A percentile compares a stretch with the other conserved stretches of the same genome.
These are phyloP conservation scores for Tympanopsis confertula DNA, from an alignment of 2,329 filamentous ascomycete species.

Conservation along the genomic window DNA sequence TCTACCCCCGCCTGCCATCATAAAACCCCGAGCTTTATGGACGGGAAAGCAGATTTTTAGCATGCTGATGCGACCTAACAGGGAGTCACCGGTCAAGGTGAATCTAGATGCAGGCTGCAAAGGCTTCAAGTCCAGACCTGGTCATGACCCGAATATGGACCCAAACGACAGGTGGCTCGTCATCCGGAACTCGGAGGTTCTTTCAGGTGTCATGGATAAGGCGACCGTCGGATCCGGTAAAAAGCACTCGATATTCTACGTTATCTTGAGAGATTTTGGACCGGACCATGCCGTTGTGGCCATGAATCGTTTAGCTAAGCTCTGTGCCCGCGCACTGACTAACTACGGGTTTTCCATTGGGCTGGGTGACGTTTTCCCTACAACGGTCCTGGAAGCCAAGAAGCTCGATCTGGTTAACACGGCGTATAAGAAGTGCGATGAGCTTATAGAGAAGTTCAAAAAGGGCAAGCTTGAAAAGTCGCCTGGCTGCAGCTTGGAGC, in stretches of 20 bases:
- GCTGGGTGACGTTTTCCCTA: conserved; percentile 86
- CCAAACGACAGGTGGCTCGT: conserved; percentile 84
- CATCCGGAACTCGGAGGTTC: conserved; percentile 88
- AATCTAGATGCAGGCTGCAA: conserved; percentile 90
- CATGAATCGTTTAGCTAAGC: conserved; percentile 87
- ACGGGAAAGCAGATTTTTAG: conserved; percentile 96
- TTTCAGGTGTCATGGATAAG: conserved; percentile 98
- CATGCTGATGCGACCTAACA: conserved; percentile 80
- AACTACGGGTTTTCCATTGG: conserved; percentile 94
- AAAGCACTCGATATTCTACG: conserved; percentile 95
- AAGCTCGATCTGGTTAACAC: conserved; percentile 67
- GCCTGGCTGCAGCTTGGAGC: conserved; percentile 79
- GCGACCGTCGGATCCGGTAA: conserved; percentile 89
- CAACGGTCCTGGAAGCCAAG: conserved; percentile 52
- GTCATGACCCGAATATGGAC: conserved; percentile 58
- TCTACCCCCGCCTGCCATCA: conserved; percentile 72
- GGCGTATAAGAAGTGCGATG: conserved; percentile 72
- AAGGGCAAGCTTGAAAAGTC: conserved; percentile 72
- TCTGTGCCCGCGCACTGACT: conserved; percentile 78
- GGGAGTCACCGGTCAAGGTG: conserved; percentile 67
- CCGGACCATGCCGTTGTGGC: conserved; percentile 76
- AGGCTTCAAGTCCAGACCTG: conserved; percentile 56
- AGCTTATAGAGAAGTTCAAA: conserved; percentile 73
- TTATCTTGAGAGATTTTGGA: conserved; percentile 89
- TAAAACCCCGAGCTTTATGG: conserved; percentile 81